Base-by-base conservation (phyloP, 1,284 basidiomycete species). In the Chalciporus piperatoides region DNA sequence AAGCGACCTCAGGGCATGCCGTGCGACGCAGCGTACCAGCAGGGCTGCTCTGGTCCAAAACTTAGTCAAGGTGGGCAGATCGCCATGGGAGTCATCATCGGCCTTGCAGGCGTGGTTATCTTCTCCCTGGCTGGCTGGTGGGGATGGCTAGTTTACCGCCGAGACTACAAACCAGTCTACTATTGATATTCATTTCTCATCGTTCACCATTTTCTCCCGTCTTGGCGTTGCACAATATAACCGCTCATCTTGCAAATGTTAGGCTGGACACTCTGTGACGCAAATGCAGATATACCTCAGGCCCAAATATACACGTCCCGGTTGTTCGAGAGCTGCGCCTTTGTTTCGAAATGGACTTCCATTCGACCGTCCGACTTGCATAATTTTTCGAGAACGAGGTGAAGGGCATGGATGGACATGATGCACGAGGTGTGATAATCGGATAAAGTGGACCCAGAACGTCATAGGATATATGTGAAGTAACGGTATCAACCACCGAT, bases 1-100 rank as follows among this genome's bases (percentile, higher is more conserved):
- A 77, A 79, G 28, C 76, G 75, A 49, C 90, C 90, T 0, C 68
- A 70, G 5, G 89, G 86, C 23, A 65, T 70, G 52, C 92, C 90
- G 1, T 93, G 91, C 64, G 92, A 92, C 60, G 75, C 74, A 24
- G 89, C 78, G 17, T 80, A 88, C 56, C 71, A 74, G 25, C 65
- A 71, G 14, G 79, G 77, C 39, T 86, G 84, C 59, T 53, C 63
- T 44, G 60, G 70, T 23, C 67, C 72, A 45, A 67, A 75, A 44
- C 71, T 90, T n/a, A 77, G 77, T 56, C 77, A 67, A 48, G 78
- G 74, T 25, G 85, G 72, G 10, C 82, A 80, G 61, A 84, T 92
- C 51, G 90, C 82, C 0, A 74, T 95, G 59, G 90, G 78, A 3
- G 78, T 86, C 19, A 65, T 85, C 5, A 64, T 93, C 23, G 75